Evolutionary conservation across 2,329 filamentous ascomycete genomes (phyloP).

Genomic region (Arthrobotrys conoides): DNA sequence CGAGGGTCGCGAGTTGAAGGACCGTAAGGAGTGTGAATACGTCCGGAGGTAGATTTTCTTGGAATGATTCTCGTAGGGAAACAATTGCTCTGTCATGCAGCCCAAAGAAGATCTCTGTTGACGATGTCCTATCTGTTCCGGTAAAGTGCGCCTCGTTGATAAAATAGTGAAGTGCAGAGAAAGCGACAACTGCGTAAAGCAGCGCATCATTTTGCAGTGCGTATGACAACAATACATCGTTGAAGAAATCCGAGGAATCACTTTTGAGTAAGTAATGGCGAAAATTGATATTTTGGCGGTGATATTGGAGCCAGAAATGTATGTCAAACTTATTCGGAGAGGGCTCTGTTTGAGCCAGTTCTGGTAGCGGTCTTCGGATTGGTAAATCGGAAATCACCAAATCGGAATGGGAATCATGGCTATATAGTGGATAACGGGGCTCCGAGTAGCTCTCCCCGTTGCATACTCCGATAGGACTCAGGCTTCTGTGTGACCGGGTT

Average conservation of each 20-base stretch:
- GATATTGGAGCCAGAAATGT: constrained; percentile 83
- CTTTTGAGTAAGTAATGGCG: constrained; percentile 85
- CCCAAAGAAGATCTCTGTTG: constrained; percentile 81
- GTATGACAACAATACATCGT: constrained; percentile 77
- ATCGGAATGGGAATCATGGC: constrained; percentile 40
- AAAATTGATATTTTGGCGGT: constrained; percentile 80
- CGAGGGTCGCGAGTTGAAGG: constrained; percentile 90
- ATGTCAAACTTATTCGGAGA: constrained; percentile 76
- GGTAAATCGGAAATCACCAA: constrained; percentile 24
- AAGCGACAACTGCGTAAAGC: constrained; percentile 87
- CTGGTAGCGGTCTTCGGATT: constrained; percentile 61
- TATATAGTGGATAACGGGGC: constrained; percentile 39
- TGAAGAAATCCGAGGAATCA: constrained; percentile 81
- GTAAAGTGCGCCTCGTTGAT: constrained; percentile 77
- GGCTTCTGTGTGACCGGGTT: constrained; percentile 50
- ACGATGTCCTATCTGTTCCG: constrained; percentile 66
- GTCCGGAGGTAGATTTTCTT: constrained; percentile 78
- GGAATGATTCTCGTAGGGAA: constrained; percentile 79
- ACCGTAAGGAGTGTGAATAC: constrained; percentile 86
- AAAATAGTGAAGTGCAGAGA: constrained; percentile 87
- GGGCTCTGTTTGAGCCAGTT: constrained; percentile 69
- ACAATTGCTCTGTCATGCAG: constrained; percentile 93
- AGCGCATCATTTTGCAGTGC: constrained; percentile 84
- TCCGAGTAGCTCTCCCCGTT: constrained; percentile 40
- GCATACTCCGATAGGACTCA: constrained; percentile 38